Percentiles rank a stretch among this genome's conserved stretches.
phyloP scores from a whole-genome alignment of 2,329 filamentous ascomycete species.

The Fusarium sp. region DNA sequence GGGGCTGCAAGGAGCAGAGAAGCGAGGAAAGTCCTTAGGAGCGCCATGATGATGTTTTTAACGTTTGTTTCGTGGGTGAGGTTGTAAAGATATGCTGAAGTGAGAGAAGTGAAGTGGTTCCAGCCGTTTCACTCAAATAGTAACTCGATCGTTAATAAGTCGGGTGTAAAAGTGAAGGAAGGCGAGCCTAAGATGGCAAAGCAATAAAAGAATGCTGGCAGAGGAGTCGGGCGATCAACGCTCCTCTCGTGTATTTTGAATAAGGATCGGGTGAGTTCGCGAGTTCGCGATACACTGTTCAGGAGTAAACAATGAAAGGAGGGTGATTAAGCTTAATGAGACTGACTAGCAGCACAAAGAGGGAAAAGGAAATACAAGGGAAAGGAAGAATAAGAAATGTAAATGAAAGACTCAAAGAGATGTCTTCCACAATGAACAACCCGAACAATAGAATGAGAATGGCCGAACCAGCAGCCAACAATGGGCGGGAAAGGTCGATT shows the following conservation, averaged over 20 bases:
- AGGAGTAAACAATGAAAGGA: slow-evolving; percentile 40
- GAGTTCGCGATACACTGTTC: slow-evolving; percentile 39
- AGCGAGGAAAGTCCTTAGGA: slow-evolving; percentile 46
- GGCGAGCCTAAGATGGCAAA: slow-evolving; percentile 28
- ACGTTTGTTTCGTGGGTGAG: slow-evolving; percentile 30
- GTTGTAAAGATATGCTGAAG: slow-evolving; percentile 33
- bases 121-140: slow-evolving; percentile 49
- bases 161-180: slow-evolving; percentile 32
- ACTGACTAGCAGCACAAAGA: slow-evolving; percentile 48
- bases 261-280: slow-evolving; percentile 36
- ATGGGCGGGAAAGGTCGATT: slow-evolving; percentile 42
- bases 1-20: slow-evolving; percentile 47
- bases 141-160: slow-evolving; percentile 42
- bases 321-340: slow-evolving; percentile 45
- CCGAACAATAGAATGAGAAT: slow-evolving; percentile 50
- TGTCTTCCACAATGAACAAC: slow-evolving; percentile 47
- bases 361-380: slow-evolving; percentile 35
- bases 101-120: slow-evolving; percentile 49
- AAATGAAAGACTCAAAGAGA: slow-evolving; percentile 46
- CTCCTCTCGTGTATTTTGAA: slow-evolving; percentile 48
- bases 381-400: slow-evolving; percentile 46
- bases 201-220: slow-evolving; percentile 42
- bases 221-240: slow-evolving; percentile 53
- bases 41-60: slow-evolving; percentile 47
- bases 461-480: slow-evolving; percentile 42